A percentile compares a stretch with the other conserved stretches of the same genome.
These are phyloP conservation scores for Dendrobium huoshanense DNA, from an alignment of 106 monocot genomes.

Conservation along the genomic window DNA sequence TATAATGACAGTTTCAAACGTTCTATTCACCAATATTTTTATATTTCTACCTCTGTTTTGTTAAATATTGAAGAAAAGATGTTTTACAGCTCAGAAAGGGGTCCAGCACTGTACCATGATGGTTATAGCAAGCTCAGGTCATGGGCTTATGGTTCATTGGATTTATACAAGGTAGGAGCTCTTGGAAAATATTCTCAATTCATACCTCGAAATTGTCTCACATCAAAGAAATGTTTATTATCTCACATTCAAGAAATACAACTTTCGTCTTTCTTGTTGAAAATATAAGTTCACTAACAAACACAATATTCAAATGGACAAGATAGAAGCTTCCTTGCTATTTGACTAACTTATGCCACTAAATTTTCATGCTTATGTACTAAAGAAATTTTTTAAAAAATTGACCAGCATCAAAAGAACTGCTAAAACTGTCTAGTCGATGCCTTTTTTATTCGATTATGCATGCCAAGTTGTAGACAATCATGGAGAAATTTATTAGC, in stretches of 20 bases:
- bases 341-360: neutral
- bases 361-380: neutral
- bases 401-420: neutral
- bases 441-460: neutral
- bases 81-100: constrained; percentile 43
- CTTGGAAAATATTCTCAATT: neutral
- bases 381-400: neutral
- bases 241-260: neutral
- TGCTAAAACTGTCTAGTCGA: neutral
- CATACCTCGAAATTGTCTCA: neutral
- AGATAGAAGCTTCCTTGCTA: neutral
- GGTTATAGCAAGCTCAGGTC: constrained; percentile 77
- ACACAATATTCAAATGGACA: neutral
- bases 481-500: neutral
- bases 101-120: constrained; percentile 46
- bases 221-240: neutral
- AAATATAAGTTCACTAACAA: neutral
- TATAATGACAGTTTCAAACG: neutral
- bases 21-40: neutral
- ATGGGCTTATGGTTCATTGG: constrained; percentile 90
- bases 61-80: constrained; percentile 3
- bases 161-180: constrained; percentile 80
- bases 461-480: neutral
- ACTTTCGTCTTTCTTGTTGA: neutral
- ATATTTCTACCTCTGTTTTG: neutral